Evolutionary conservation across 768 basidiomycete genomes (phyloP), one percentile per base, ranked within the genome.

Genomic region (Tylopilus intermedius): DNA sequence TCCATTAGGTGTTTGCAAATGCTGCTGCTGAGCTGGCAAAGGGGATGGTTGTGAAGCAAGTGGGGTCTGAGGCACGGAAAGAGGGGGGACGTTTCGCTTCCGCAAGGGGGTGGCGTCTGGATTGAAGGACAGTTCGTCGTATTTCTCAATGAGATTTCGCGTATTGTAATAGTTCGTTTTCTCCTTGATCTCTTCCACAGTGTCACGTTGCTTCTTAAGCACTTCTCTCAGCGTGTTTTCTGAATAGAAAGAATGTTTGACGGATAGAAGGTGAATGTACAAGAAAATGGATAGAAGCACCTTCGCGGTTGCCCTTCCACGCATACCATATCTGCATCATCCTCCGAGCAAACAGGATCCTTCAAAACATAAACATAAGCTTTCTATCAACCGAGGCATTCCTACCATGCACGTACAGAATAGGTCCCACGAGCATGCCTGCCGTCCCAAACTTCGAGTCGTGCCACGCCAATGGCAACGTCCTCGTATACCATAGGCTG

Each of bases 121-220:
- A 24, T 60, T 67, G 1, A 65, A 65, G 15, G 72, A 53, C 5
- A 72, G 62, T 35, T 88, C 89, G 57, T 95, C 95, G 62, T 96
- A 97, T 52, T 84, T 82, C 66, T 95, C 92, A 15, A 99, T 76
- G 42, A 99, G 76, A 60, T 87, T 90, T 48, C 89, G 84, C 27
- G 94, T 99, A 10, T 82, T 82, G 66, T 99, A 91, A 69, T 90
- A 99, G 60, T 97, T 95, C 2, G 94, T 97, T 67, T 90, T 93
- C 74, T 93, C 92, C 78, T 99, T 99, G 59, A 98, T 90, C 60
- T 96, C 94, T 57, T 95, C 93, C 35, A 99, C 80, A 64, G 90
- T 93, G 22, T 78, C 76, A 18, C 90, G 85, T 57, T 94, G 92
- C 62, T 86, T 76, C 63, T 85, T 86, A 64, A 88, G 77, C 4